These are phyloP conservation scores for Beauveria caledonica DNA, from an alignment of 2,329 filamentous ascomycete species.

Conservation along the genomic window DNA sequence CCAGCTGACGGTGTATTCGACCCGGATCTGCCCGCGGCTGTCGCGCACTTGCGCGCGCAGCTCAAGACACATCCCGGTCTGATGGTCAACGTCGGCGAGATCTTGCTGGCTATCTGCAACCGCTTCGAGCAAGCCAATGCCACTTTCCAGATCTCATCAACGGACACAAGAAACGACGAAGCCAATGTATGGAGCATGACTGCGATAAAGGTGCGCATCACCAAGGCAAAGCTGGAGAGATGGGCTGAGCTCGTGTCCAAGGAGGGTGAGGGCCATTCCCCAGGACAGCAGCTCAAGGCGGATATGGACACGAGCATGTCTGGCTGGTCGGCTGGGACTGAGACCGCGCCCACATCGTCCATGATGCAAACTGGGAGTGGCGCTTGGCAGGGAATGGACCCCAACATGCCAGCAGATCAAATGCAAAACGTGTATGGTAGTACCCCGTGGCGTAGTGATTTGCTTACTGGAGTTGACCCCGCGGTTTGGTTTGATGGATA, in stretches of 20 bases:
- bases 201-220: constrained; percentile 38
- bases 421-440: constrained; percentile 20
- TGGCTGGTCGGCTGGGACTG: neutral
- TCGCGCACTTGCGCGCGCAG: constrained; percentile 32
- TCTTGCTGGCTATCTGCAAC: constrained; percentile 32
- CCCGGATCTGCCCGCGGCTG: constrained; percentile 30
- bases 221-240: constrained; percentile 36
- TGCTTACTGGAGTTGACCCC: constrained; percentile 26
- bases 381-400: constrained; percentile 7
- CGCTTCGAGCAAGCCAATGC: constrained; percentile 37
- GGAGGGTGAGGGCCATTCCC: constrained; percentile 21
- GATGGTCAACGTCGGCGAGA: constrained; percentile 34
- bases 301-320: constrained; percentile 16
- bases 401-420: constrained; percentile 18
- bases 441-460: constrained; percentile 23
- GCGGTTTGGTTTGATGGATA: constrained; percentile 28
- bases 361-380: constrained; percentile 3
- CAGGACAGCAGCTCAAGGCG: constrained; percentile 16
- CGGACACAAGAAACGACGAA: constrained; percentile 27
- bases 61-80: constrained; percentile 37
- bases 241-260: constrained; percentile 38
- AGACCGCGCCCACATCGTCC: neutral
- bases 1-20: constrained; percentile 19
- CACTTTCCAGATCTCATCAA: constrained; percentile 23
- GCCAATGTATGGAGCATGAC: constrained; percentile 42